Evolutionary conservation across 208 protist genomes (phyloP), one percentile per base, ranked within the genome.

Genomic region (Crithidia expoeki): DNA sequence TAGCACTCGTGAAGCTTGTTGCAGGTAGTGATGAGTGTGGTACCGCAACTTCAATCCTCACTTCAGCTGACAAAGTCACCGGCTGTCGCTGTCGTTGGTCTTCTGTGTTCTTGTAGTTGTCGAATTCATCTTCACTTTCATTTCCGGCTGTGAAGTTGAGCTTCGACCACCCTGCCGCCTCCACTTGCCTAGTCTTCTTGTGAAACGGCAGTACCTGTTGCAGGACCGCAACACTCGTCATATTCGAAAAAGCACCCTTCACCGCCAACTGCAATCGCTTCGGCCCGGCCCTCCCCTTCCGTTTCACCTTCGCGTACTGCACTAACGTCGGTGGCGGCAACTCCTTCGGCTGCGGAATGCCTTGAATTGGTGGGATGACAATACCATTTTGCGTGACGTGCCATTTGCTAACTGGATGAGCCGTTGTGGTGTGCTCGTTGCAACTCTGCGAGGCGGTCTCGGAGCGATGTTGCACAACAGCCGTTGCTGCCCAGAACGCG

Each of bases 161-260:
- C 19, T 30, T 59, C 10, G 56, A 36, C 72, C 72, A 77, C 9
- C 72, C 64, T 0, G 40, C 72, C 21, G 72, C 34, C 64, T 77
- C 72, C n/a, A 77, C 64, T 49, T 77, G 72, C 6, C 42, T 53
- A 4, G 58, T 46, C 56, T 62, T 70, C 47, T 6, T 21, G 36
- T 76, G 47, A 16, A 60, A 57, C 7, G 63, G 58, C 63, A 62
- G 46, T 30, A 72, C 47, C 27, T 61, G 69, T 50, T 74, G 50
- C 12, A 81, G 71, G 9, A 81, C 68, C 7, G 55, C 72, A 0
- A 72, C 21, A 25, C 59, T 81, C 28, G 66, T 74, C 51, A 70
- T 30, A 25, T 56, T 73, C 2, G 76, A 81, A 33, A 81, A 81
- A 16, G 68, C 68, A 0, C 70, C 76, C 56, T 74, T 81, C 23